Evolutionary conservation across 2,329 filamentous ascomycete genomes (phyloP).

Genomic region (Arthrobotrys entomopaga): DNA sequence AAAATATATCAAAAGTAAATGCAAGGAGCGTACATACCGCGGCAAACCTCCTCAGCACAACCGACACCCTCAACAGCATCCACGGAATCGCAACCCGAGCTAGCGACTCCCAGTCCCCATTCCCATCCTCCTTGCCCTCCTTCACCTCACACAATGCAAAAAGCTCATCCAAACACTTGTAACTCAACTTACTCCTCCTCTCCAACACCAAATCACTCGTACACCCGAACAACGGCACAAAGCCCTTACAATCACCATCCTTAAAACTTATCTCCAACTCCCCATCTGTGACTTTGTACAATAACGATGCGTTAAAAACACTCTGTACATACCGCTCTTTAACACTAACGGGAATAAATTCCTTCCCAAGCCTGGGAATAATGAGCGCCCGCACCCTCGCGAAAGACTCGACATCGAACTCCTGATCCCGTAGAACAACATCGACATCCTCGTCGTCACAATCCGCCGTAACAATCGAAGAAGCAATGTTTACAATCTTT

Average conservation of each 20-base stretch:
- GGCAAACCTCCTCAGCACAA: constrained; percentile 84
- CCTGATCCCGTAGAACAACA: constrained; percentile 72
- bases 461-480: constrained; percentile 76
- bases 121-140: constrained; percentile 34
- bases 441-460: constrained; percentile 65
- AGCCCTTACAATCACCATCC: neutral
- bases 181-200: constrained; percentile 72
- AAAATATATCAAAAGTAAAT: neutral
- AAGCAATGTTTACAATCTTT: constrained; percentile 72
- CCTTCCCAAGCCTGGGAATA: constrained; percentile 76
- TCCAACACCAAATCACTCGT: constrained; percentile 57
- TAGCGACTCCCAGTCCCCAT: constrained; percentile 65
- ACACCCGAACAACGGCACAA: constrained; percentile 51
- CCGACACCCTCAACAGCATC: constrained; percentile 80
- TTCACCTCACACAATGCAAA: constrained; percentile 63
- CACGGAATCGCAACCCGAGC: constrained; percentile 81
- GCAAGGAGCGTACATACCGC: constrained; percentile 63
- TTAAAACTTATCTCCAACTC: constrained; percentile 52
- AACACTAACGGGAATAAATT: constrained; percentile 72
- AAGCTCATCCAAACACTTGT: constrained; percentile 82
- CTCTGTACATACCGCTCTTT: constrained; percentile 77
- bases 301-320: constrained; percentile 69
- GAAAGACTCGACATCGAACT: constrained; percentile 83
- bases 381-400: constrained; percentile 75
- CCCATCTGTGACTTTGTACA: constrained; percentile 57